Conservation (phyloP, 441 rosid species). For the Capsella rubella region DNA sequence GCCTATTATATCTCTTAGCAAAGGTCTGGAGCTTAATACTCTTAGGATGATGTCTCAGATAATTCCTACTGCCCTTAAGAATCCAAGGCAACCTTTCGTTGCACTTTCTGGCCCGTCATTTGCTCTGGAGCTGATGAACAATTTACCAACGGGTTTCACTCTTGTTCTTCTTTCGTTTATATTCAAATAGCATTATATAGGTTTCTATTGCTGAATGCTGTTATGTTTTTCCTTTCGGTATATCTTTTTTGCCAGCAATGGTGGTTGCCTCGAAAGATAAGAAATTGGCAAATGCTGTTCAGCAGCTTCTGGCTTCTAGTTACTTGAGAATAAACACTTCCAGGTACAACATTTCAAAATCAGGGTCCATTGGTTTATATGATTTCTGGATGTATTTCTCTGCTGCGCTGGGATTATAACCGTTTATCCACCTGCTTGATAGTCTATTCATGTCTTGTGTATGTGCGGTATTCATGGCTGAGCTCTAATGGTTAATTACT, state of each 20-base stretch:
- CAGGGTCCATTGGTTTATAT: background rate
- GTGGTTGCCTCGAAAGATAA: conserved; percentile 95
- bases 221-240: conserved; percentile 13
- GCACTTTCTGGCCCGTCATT: conserved; percentile 94
- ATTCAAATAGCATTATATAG: conserved; percentile 7
- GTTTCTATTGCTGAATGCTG: conserved; percentile 3
- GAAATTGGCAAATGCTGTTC: conserved; percentile 76
- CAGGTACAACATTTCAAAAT: conserved; percentile 55
- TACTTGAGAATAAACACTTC: conserved; percentile 87
- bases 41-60: conserved; percentile 96
- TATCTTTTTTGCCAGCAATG: conserved; percentile 68
- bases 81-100: conserved; percentile 85
- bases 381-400: background rate
- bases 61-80: conserved; percentile 73
- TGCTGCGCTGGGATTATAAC: background rate
- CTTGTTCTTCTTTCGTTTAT: conserved; percentile 9
- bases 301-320: conserved; percentile 88
- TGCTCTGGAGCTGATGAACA: conserved; percentile 88
- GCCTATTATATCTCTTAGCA: conserved; percentile 95
- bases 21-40: conserved; percentile 90
- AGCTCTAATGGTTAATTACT: conserved; percentile 22
- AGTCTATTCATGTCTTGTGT: conserved; percentile 16
- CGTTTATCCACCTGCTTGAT: conserved; percentile 15
- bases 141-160: conserved; percentile 79
- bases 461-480: conserved; percentile 14